These are phyloP conservation scores for Wickerhamomyces queroliae DNA, from an alignment of 805 yeast species.

Conservation along the genomic window DNA sequence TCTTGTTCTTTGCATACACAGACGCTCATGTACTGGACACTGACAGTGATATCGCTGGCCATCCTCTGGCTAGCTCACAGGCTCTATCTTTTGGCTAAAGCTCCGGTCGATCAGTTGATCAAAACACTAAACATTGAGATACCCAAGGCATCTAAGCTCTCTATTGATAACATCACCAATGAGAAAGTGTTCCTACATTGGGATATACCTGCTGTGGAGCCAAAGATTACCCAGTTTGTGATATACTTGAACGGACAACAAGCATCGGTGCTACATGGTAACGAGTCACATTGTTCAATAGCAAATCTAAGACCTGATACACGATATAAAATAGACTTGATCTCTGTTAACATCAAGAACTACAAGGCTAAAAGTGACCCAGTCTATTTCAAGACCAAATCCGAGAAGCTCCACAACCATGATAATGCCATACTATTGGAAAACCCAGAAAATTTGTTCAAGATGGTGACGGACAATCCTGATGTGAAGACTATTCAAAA, in stretches of 20 bases:
- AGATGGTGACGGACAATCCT: conserved; percentile 26
- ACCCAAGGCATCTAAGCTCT: conserved; percentile 49
- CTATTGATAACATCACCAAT: conserved; percentile 46
- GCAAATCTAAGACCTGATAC: conserved; percentile 27
- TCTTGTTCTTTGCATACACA: no score
- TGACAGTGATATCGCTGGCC: conserved; percentile 13
- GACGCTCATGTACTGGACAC: conserved; percentile 18
- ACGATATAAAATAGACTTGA: conserved; percentile 37
- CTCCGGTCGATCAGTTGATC: conserved; percentile 43
- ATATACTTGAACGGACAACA: conserved; percentile 35
- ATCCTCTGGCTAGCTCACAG: conserved; percentile 19
- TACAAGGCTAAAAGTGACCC: conserved; percentile 37
- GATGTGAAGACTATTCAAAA: conserved; percentile 25
- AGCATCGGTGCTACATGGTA: conserved; percentile 27
- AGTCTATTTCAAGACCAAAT: conserved; percentile 33
- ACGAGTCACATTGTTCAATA: conserved; percentile 30
- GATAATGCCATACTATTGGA: conserved; percentile 22
- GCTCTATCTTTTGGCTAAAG: conserved; percentile 10
- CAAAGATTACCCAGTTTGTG: conserved; percentile 28
- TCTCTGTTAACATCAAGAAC: conserved; percentile 32
- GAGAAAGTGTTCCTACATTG: conserved; percentile 47
- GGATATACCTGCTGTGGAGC: conserved; percentile 30
- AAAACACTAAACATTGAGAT: conserved; percentile 43
- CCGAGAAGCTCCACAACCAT: conserved; percentile 15
- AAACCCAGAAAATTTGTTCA: conserved; percentile 33